phyloP scores from a whole-genome alignment of 352 stramenopile genomes.

The Pythium myriotylum region DNA sequence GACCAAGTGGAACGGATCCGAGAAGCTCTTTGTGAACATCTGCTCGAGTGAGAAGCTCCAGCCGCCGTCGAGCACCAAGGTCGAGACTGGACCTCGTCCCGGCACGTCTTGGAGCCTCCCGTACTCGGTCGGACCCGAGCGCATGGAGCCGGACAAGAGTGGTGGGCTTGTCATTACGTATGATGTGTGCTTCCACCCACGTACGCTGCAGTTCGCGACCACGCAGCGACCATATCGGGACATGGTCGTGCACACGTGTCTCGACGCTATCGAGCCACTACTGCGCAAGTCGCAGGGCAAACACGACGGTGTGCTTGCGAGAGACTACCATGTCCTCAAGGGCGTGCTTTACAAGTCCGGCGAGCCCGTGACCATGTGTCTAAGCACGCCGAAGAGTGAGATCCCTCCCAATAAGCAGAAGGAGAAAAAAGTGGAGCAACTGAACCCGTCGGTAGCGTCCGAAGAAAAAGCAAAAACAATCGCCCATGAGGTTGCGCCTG shows the following conservation, averaged over 20 bases:
- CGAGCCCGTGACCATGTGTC: slow-evolving; percentile 75
- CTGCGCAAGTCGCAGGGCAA: slow-evolving; percentile 47
- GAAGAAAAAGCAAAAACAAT: neutral
- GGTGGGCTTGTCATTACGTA: slow-evolving; percentile 74
- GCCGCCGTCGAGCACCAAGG: slow-evolving; percentile 62
- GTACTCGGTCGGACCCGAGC: slow-evolving; percentile 88
- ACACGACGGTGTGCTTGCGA: slow-evolving; percentile 25
- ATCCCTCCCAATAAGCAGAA: slow-evolving; percentile 4
- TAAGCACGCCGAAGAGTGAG: slow-evolving; percentile 27
- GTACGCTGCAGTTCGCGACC: slow-evolving; percentile 72
- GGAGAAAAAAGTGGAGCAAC: neutral
- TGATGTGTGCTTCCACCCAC: slow-evolving; percentile 93
- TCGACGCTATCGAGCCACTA: slow-evolving; percentile 79
- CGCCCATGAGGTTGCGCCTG: slow-evolving; percentile 7
- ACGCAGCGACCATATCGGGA: slow-evolving; percentile 69
- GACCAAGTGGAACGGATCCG: slow-evolving; percentile 51
- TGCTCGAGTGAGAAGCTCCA: slow-evolving; percentile 87
- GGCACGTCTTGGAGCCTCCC: slow-evolving; percentile 89
- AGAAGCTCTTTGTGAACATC: slow-evolving; percentile 95
- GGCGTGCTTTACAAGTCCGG: slow-evolving; percentile 88
- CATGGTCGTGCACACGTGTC: slow-evolving; percentile 86
- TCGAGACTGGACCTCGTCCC: slow-evolving; percentile 21
- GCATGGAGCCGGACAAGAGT: slow-evolving; percentile 89
- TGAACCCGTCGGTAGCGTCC: neutral
- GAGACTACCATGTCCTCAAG: slow-evolving; percentile 83